These are phyloP conservation scores for Coemansia erecta DNA, from an alignment of 192 early-diverging fungal genomes.

Conservation along the genomic window DNA sequence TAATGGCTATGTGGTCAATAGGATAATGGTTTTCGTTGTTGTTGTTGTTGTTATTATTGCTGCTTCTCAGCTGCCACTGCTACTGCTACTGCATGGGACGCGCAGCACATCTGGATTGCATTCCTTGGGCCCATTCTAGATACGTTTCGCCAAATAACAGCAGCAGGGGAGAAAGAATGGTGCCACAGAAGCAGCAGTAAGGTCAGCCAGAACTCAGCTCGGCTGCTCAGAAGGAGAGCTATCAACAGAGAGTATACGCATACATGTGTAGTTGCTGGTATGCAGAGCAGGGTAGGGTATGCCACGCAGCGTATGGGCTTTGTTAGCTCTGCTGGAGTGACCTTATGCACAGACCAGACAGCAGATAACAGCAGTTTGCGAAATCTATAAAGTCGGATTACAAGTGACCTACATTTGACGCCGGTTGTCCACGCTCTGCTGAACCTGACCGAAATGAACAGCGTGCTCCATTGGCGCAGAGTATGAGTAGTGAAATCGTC, in stretches of 20 bases:
- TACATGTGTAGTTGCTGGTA: too few species aligned
- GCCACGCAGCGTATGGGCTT: too few species aligned
- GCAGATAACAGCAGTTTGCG: neutral
- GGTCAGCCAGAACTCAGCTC: too few species aligned
- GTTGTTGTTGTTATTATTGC: neutral
- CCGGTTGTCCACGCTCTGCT: slow-evolving; percentile 51
- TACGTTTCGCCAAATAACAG: neutral
- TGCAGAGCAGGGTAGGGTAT: too few species aligned
- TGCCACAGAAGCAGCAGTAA: neutral
- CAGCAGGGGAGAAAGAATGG: neutral
- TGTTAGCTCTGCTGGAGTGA: too few species aligned
- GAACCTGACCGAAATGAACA: slow-evolving; percentile 38
- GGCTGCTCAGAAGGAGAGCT: too few species aligned
- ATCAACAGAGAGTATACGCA: too few species aligned
- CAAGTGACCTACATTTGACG: slow-evolving; percentile 51
- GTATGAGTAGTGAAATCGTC: neutral
- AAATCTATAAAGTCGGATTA: neutral
- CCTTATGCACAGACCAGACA: neutral
- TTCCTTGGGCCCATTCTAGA: neutral
- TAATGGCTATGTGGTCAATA: neutral
- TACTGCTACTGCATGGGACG: slow-evolving; percentile 3
- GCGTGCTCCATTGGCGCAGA: slow-evolving; percentile 38
- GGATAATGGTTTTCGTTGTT: neutral
- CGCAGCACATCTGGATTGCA: neutral
- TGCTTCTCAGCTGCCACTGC: neutral